A percentile compares a stretch with the other conserved stretches of the same genome.
Evolutionary conservation across 352 stramenopile genomes (phyloP).

Genomic region (Thalassiosira exigua): DNA sequence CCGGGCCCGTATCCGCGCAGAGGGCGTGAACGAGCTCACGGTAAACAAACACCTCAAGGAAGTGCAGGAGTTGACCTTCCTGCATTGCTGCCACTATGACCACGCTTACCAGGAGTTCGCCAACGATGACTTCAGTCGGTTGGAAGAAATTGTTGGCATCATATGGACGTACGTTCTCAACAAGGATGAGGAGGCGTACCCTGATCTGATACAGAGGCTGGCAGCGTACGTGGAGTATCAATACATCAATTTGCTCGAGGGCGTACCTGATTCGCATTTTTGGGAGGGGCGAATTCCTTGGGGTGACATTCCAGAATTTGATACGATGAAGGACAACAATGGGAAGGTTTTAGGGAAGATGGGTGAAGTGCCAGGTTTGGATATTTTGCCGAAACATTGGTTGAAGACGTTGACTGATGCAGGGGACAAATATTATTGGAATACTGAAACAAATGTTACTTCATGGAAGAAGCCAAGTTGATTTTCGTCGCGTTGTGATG

Average conservation of each 20-base stretch:
- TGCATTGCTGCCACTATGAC: slow-evolving; percentile 94
- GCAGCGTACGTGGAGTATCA: slow-evolving; percentile 79
- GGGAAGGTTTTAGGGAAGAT: too few species aligned
- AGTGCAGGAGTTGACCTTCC: slow-evolving; percentile 95
- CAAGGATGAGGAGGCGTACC: slow-evolving; percentile 54
- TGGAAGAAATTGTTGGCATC: slow-evolving; percentile 65
- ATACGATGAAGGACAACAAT: too few species aligned
- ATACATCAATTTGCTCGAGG: slow-evolving; percentile 77
- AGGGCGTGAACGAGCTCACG: slow-evolving; percentile 93
- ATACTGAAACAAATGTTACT: too few species aligned
- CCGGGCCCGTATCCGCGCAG: slow-evolving; percentile 90
- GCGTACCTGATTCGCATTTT: slow-evolving; percentile 74
- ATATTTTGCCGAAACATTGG: too few species aligned
- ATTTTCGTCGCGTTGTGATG: too few species aligned
- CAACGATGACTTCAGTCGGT: slow-evolving; percentile 68
- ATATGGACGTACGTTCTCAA: slow-evolving; percentile 68
- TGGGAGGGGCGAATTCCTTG: slow-evolving; percentile 75
- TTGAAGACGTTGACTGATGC: too few species aligned
- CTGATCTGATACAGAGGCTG: slow-evolving; percentile 66
- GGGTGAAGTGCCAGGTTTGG: too few species aligned
- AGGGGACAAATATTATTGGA: too few species aligned
- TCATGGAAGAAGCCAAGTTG: too few species aligned
- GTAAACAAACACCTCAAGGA: slow-evolving; percentile 96
- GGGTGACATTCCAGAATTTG: slow-evolving; percentile 81
- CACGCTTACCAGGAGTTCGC: slow-evolving; percentile 81